phyloP scores from a whole-genome alignment of 2,329 filamentous ascomycete species.

The Exophiala calicioides region DNA sequence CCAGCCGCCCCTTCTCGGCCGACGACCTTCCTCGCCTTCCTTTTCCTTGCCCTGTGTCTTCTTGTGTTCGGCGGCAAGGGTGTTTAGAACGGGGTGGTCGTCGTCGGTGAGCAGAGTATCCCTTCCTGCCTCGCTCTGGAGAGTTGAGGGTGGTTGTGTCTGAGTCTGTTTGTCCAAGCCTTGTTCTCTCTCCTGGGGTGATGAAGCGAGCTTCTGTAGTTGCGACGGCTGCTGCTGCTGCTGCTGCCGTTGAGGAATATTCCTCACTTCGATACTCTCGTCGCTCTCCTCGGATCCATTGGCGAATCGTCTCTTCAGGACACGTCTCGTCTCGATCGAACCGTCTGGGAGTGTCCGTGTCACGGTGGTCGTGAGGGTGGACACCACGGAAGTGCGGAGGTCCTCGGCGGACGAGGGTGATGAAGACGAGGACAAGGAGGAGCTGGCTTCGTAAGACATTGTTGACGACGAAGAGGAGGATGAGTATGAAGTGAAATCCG shows the following conservation, averaged over 20 bases:
- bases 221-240: background rate
- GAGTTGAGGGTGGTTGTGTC: too few species aligned
- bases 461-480: constrained; percentile 8
- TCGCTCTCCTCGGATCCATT: constrained; percentile 62
- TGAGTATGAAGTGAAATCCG: constrained; percentile 1
- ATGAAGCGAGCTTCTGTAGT: too few species aligned
- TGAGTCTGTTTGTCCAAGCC: constrained; percentile 20
- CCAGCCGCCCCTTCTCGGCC: constrained; percentile 19
- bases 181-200: too few species aligned
- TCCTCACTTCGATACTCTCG: constrained; percentile 43
- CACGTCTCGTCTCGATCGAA: constrained; percentile 57
- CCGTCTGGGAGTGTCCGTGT: constrained; percentile 58
- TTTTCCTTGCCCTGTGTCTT: too few species aligned
- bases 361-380: constrained; percentile 60
- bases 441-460: constrained; percentile 5
- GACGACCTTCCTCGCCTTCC: background rate
- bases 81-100: too few species aligned
- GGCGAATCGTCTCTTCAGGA: constrained; percentile 60
- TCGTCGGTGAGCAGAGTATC: too few species aligned
- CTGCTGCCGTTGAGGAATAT: constrained; percentile 1
- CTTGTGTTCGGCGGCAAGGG: too few species aligned
- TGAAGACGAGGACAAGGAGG: constrained; percentile 9
- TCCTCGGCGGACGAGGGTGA: background rate
- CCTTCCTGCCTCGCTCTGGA: too few species aligned
- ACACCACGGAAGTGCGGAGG: constrained; percentile 44